Evolutionary conservation across 2,329 filamentous ascomycete species (phyloP).

Genomic region (Sclerotinia minor): DNA sequence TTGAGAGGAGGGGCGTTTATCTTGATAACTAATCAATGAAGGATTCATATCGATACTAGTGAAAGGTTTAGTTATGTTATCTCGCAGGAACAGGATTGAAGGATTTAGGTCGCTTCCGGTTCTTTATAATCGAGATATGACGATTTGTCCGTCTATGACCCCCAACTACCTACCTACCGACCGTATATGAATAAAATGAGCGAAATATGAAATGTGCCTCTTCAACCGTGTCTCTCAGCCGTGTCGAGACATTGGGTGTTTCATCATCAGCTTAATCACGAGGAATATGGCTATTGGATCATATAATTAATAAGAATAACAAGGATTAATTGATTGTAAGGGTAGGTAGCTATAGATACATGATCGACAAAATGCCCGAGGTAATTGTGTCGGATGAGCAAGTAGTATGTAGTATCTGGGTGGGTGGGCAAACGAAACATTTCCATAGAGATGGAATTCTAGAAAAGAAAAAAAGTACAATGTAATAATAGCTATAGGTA

Average conservation of each 20-base stretch:
- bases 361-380: background rate
- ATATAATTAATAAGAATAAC: background rate
- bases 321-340: background rate
- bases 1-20: background rate
- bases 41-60: background rate
- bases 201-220: background rate
- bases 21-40: no score
- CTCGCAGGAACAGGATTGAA: background rate
- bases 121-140: background rate
- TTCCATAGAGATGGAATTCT: background rate
- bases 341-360: background rate
- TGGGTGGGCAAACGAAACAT: background rate
- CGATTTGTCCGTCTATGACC: background rate
- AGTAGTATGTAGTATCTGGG: background rate
- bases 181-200: background rate
- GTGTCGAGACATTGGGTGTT: conserved; percentile 3
- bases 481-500: background rate
- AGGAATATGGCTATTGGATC: background rate
- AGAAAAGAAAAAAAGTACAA: background rate
- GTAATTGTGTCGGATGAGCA: background rate
- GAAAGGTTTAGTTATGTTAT: no score
- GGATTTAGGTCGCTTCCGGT: background rate
- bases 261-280: background rate
- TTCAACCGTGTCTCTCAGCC: background rate
- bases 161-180: background rate